Evolutionary conservation across 352 stramenopile genomes (phyloP).

Genomic region (Globisporangium canariense): DNA sequence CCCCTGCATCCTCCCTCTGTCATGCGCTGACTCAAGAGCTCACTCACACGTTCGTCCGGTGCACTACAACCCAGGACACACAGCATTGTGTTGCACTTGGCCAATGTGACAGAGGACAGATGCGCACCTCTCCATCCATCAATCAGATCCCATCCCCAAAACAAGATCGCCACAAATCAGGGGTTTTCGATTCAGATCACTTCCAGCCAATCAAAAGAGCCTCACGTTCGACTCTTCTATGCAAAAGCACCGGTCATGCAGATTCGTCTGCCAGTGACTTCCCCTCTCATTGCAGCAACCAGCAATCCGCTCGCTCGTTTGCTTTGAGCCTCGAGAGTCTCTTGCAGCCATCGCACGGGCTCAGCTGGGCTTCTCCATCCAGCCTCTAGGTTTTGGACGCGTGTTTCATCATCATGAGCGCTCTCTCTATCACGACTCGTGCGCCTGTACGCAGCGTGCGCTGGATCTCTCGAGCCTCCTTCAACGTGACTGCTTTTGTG

Average conservation of each 20-base stretch:
- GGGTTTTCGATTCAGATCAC: constrained; percentile 1
- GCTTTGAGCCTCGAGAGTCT: too few species aligned
- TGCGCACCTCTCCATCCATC: constrained; percentile 7
- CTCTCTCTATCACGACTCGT: constrained; percentile 7
- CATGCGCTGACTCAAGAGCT: not conserved
- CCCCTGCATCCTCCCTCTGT: not conserved
- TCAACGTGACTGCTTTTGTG: constrained; percentile 9
- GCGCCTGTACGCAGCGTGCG: not conserved
- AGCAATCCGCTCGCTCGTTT: too few species aligned
- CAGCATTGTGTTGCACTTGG: not conserved
- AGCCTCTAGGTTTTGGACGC: not conserved
- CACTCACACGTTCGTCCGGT: too few species aligned
- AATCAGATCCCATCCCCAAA: not conserved
- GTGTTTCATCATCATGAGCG: not conserved
- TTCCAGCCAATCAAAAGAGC: constrained; percentile 3
- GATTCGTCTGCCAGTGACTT: not conserved
- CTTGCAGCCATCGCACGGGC: not conserved
- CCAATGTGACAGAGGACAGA: constrained; percentile 4
- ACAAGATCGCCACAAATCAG: constrained; percentile 6
- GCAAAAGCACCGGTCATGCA: not conserved
- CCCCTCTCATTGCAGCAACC: too few species aligned
- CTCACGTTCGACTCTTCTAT: constrained; percentile 2
- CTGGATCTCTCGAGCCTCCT: constrained; percentile 6
- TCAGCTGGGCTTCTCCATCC: not conserved
- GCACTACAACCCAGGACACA: not conserved